A percentile compares a stretch with the other conserved stretches of the same genome.
phyloP scores from a whole-genome alignment of 2,329 filamentous ascomycete species.

The Fusarium setosum region DNA sequence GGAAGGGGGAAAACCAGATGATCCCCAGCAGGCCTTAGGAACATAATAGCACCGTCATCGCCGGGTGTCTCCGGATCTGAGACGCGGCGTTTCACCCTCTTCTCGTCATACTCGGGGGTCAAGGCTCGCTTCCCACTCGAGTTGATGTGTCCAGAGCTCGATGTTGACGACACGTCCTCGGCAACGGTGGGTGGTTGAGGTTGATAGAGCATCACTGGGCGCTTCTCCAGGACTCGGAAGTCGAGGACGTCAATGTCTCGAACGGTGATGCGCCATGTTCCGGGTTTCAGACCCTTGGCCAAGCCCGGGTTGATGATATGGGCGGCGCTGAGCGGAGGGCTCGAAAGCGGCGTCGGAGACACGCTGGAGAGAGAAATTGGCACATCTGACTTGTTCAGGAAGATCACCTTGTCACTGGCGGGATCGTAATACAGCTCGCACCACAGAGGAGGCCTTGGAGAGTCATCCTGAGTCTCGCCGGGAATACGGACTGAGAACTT shows the following conservation, averaged over 20 bases:
- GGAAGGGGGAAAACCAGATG: constrained; percentile 65
- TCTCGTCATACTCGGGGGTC: constrained; percentile 56
- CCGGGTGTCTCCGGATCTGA: constrained; percentile 43
- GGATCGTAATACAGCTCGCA: constrained; percentile 72
- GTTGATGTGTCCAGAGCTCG: constrained; percentile 51
- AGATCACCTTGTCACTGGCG: constrained; percentile 67
- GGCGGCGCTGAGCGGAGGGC: constrained; percentile 54
- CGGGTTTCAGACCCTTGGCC: constrained; percentile 61
- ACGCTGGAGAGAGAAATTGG: constrained; percentile 62
- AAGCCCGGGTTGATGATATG: constrained; percentile 57
- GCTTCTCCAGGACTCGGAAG: constrained; percentile 68
- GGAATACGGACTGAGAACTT: constrained; percentile 70
- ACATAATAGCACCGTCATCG: constrained; percentile 66
- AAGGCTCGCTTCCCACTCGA: constrained; percentile 65
- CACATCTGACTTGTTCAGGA: constrained; percentile 65
- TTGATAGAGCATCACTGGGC: constrained; percentile 56
- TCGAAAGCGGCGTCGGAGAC: constrained; percentile 53
- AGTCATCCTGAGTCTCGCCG: constrained; percentile 56
- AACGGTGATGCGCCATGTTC: constrained; percentile 68
- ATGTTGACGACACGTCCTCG: constrained; percentile 44
- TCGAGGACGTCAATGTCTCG: constrained; percentile 63
- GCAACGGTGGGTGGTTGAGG: constrained; percentile 42
- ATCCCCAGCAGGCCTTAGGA: constrained; percentile 61
- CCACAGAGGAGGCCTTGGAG: constrained; percentile 62
- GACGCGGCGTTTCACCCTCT: constrained; percentile 57